Conservation (phyloP, 257 asterid species). For the Solanum chiquidenum region DNA sequence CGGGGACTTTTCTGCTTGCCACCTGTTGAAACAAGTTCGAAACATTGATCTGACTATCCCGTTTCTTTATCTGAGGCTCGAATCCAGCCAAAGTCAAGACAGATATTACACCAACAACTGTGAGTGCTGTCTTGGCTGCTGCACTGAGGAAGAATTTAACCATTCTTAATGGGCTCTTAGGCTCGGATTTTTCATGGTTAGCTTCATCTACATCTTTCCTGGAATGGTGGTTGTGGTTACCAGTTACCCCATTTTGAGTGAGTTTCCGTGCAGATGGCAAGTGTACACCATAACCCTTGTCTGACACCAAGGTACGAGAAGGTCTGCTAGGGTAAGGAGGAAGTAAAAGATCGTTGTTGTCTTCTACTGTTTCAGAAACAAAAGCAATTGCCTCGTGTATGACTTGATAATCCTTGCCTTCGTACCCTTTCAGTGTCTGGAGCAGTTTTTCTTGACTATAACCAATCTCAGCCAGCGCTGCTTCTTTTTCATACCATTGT, state of each 20-base stretch:
- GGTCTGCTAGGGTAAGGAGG: conserved; percentile 91
- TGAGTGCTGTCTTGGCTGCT: conserved; percentile 55
- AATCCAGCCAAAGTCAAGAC: conserved; percentile 72
- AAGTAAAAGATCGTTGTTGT: conserved; percentile 73
- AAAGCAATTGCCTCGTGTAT: conserved; percentile 78
- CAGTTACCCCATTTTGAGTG: conserved; percentile 38
- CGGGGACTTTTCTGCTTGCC: conserved; percentile 34
- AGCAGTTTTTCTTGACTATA: conserved; percentile 70
- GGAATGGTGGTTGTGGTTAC: background rate
- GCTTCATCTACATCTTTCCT: conserved; percentile 2
- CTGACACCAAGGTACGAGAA: conserved; percentile 32
- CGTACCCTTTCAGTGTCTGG: conserved; percentile 68
- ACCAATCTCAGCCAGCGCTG: conserved; percentile 66
- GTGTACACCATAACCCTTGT: conserved; percentile 33
- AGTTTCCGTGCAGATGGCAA: conserved; percentile 25
- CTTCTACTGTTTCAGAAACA: conserved; percentile 69
- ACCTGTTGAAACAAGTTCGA: conserved; percentile 28
- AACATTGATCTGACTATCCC: conserved; percentile 37
- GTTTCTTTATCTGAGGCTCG: conserved; percentile 54
- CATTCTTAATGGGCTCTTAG: conserved; percentile 22
- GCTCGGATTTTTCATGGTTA: conserved; percentile 1
- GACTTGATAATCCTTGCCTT: conserved; percentile 71
- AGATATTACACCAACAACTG: conserved; percentile 56
- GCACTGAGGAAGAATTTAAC: conserved; percentile 31
- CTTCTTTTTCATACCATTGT: conserved; percentile 81